These are phyloP conservation scores for Endocalyx cinctus DNA, from an alignment of 2,329 filamentous ascomycete genomes.

Conservation along the genomic window DNA sequence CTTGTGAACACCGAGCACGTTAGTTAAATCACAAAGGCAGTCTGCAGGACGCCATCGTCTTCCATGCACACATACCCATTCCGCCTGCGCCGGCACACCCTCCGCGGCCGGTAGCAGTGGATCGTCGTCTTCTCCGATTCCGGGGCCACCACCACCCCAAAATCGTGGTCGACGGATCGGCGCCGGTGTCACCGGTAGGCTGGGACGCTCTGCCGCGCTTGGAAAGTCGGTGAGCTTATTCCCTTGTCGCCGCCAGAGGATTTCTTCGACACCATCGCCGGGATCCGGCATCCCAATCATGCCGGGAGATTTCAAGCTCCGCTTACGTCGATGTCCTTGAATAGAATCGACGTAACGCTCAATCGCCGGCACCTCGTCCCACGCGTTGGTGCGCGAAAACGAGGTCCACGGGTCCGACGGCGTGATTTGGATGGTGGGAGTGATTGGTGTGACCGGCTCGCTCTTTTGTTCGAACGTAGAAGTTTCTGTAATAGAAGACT, in stretches of 20 bases:
- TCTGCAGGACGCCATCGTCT: constrained; percentile 43
- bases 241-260: constrained; percentile 31
- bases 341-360: constrained; percentile 78
- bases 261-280: constrained; percentile 29
- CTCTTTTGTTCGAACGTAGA: constrained; percentile 32
- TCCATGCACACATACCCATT: constrained; percentile 84
- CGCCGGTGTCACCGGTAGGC: constrained; percentile 84
- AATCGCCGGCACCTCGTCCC: constrained; percentile 89
- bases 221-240: constrained; percentile 84
- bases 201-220: constrained; percentile 74
- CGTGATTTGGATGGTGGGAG: constrained; percentile 41
- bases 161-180: constrained; percentile 66
- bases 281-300: constrained; percentile 17
- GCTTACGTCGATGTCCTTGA: constrained; percentile 51
- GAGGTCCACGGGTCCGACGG: constrained; percentile 63
- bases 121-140: constrained; percentile 45
- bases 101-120: constrained; percentile 67
- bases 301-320: constrained; percentile 26
- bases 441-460: constrained; percentile 43
- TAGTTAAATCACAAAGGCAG: constrained; percentile 53
- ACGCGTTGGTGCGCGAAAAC: constrained; percentile 78
- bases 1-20: constrained; percentile 49
- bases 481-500: constrained; percentile 31
- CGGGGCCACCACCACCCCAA: constrained; percentile 50
- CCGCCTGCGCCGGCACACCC: constrained; percentile 79